Evolutionary conservation across 257 asterid genomes (phyloP).

Genomic region (Rehmannia glutinosa): DNA sequence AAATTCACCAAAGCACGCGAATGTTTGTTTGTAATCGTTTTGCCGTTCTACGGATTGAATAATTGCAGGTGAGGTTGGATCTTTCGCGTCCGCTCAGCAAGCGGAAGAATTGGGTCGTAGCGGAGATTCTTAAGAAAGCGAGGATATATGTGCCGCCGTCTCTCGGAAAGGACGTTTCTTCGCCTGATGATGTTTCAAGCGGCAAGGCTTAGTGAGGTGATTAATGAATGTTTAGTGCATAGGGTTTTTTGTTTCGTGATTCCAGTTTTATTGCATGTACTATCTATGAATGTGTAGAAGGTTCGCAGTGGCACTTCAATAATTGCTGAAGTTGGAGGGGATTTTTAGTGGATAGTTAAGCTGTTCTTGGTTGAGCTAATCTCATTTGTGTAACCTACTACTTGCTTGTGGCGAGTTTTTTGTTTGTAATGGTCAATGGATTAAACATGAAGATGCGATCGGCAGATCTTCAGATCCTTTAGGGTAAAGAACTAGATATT

Average conservation of each 20-base stretch:
- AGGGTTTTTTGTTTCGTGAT: background rate
- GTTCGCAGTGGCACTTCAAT: background rate
- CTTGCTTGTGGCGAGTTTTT: background rate
- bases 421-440: background rate
- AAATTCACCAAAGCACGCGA: background rate
- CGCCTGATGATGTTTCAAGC: conserved; percentile 13
- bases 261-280: background rate
- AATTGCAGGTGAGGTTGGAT: conserved; percentile 62
- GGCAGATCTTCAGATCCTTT: no score
- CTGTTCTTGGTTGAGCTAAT: background rate
- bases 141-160: conserved; percentile 52
- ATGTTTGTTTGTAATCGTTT: background rate
- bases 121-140: conserved; percentile 71
- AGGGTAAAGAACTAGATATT: no score
- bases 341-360: background rate
- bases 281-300: background rate
- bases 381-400: no score
- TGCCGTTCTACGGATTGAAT: background rate
- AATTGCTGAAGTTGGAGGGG: background rate
- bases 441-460: background rate
- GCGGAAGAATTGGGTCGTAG: conserved; percentile 64
- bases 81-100: conserved; percentile 83
- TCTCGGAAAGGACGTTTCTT: conserved; percentile 8
- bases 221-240: background rate
- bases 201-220: conserved; percentile 20